These are phyloP conservation scores for Petunia secreta DNA, from an alignment of 257 asterid genomes.

Conservation along the genomic window DNA sequence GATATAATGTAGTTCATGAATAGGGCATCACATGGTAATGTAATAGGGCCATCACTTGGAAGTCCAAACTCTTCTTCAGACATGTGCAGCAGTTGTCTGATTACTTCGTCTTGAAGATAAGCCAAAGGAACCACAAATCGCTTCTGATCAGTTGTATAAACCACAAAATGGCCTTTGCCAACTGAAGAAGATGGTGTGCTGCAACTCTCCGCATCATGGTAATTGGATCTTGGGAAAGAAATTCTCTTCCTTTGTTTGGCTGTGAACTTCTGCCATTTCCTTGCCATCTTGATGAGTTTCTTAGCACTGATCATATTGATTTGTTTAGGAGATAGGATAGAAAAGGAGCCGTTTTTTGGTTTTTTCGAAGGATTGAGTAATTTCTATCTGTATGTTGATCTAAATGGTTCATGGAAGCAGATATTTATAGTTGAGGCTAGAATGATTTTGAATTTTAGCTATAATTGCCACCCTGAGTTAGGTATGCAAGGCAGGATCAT, in stretches of 20 bases:
- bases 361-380: background rate
- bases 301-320: background rate
- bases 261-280: conserved; percentile 18
- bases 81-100: conserved; percentile 35
- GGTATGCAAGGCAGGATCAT: background rate
- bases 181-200: background rate
- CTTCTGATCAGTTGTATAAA: conserved; percentile 39
- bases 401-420: background rate
- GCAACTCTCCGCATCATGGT: background rate
- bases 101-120: conserved; percentile 33
- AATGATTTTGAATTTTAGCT: background rate
- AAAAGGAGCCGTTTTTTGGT: background rate
- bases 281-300: background rate
- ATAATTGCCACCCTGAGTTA: background rate
- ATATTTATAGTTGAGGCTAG: background rate
- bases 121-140: conserved; percentile 38
- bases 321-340: too few relatives aligned
- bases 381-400: background rate
- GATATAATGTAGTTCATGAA: conserved; percentile 31
- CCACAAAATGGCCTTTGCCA: conserved; percentile 45
- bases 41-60: conserved; percentile 27
- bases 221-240: background rate
- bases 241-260: conserved; percentile 6
- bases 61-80: conserved; percentile 36
- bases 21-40: conserved; percentile 37